A percentile compares a stretch with the other conserved stretches of the same genome.
Evolutionary conservation across 441 rosid genomes (phyloP).

Genomic region (Pelargonium fulgidum): DNA sequence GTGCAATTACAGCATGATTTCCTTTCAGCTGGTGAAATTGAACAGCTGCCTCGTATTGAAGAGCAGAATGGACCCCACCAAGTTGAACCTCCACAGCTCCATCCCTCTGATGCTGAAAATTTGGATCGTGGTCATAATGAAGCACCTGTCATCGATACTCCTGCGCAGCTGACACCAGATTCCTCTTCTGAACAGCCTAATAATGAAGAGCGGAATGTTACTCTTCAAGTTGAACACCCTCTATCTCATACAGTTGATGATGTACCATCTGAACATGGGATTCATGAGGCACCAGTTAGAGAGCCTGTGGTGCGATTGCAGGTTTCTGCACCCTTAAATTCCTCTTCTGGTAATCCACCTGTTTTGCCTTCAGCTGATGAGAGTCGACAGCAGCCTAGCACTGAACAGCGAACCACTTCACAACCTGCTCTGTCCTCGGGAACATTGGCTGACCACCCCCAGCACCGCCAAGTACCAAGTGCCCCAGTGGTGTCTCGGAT

Average conservation of each 20-base stretch:
- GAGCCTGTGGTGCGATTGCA: slow-evolving; percentile 3
- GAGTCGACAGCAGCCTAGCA: not conserved
- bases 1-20: slow-evolving; percentile 20
- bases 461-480: slow-evolving; percentile 31
- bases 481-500: slow-evolving; percentile 26
- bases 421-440: slow-evolving; percentile 22
- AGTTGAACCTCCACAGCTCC: slow-evolving; percentile 5
- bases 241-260: not conserved
- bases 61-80: slow-evolving; percentile 10
- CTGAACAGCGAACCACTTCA: not conserved
- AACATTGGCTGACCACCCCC: slow-evolving; percentile 19
- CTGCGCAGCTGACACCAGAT: not conserved
- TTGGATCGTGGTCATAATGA: not conserved
- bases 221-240: slow-evolving; percentile 14
- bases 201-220: not conserved
- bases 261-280: not conserved
- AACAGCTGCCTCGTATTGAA: slow-evolving; percentile 21
- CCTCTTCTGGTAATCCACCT: not conserved
- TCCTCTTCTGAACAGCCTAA: not conserved
- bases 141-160: not conserved
- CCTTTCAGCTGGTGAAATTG: slow-evolving; percentile 21
- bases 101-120: not conserved
- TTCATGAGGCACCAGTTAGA: not conserved
- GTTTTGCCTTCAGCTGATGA: too few relatives aligned
- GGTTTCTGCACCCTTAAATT: not conserved